Evolutionary conservation across 805 yeast genomes (phyloP).

Genomic region (Yamadazyma phyllophila): DNA sequence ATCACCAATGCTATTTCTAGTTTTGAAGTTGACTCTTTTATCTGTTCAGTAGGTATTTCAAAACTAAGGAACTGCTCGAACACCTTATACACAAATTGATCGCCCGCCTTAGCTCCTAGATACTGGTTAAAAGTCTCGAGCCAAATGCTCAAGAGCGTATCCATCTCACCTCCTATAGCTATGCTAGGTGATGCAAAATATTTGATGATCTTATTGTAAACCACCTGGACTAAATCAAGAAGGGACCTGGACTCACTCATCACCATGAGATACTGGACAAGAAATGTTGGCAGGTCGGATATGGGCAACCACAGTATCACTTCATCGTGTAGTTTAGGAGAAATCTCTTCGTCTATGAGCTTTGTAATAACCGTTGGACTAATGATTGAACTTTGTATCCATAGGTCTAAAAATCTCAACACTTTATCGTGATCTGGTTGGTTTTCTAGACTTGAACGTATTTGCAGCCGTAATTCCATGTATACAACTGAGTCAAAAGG

Average conservation of each 20-base stretch:
- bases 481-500: constrained; percentile 23
- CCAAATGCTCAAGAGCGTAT: constrained; percentile 8
- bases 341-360: constrained; percentile 18
- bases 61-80: neutral
- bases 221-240: constrained; percentile 4
- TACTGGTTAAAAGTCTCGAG: constrained; percentile 9
- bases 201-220: constrained; percentile 11
- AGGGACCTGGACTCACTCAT: constrained; percentile 9
- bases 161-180: neutral
- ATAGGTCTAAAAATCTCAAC: constrained; percentile 15
- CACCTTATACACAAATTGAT: neutral
- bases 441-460: neutral
- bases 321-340: constrained; percentile 16
- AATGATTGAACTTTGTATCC: constrained; percentile 11
- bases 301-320: constrained; percentile 19
- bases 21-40: neutral
- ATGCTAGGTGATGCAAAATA: constrained; percentile 6
- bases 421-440: constrained; percentile 8
- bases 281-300: constrained; percentile 12
- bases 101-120: neutral
- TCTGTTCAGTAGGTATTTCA: neutral
- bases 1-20: constrained; percentile 3
- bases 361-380: neutral
- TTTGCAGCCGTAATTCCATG: constrained; percentile 1
- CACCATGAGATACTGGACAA: constrained; percentile 22